A percentile compares a stretch with the other conserved stretches of the same genome.
Evolutionary conservation across 768 basidiomycete genomes (phyloP).

Genomic region (Obba rivulosa): DNA sequence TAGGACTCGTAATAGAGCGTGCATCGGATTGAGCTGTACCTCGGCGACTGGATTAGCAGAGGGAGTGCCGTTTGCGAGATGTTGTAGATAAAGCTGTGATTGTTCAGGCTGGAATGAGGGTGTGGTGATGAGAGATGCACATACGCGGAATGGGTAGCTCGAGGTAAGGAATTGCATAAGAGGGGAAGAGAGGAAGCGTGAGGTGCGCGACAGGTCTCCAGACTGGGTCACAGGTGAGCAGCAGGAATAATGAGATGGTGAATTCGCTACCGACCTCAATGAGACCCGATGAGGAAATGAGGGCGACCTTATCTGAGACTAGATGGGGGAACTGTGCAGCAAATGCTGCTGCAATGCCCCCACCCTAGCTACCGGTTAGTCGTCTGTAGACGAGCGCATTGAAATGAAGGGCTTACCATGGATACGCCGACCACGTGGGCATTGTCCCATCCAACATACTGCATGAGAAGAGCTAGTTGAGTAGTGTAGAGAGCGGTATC

Average conservation of each 20-base stretch:
- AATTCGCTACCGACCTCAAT: constrained; percentile 44
- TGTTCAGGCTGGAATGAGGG: not conserved
- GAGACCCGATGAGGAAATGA: constrained; percentile 67
- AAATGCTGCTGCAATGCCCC: constrained; percentile 68
- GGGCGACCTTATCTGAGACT: constrained; percentile 55
- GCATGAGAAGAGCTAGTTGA: constrained; percentile 81
- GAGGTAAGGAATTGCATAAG: constrained; percentile 63
- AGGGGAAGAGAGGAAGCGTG: constrained; percentile 75
- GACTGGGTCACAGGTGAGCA: constrained; percentile 32
- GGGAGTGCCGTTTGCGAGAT: constrained; percentile 24
- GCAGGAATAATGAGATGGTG: not conserved
- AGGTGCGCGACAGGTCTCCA: constrained; percentile 63
- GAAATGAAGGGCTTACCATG: constrained; percentile 45
- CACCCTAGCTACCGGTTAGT: constrained; percentile 42
- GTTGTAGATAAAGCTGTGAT: constrained; percentile 28
- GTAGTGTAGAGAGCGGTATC: constrained; percentile 60
- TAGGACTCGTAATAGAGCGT: not conserved
- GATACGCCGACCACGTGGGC: constrained; percentile 66
- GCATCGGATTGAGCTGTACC: constrained; percentile 7
- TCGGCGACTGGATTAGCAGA: constrained; percentile 24
- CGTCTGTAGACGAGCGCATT: not conserved
- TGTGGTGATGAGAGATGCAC: constrained; percentile 12
- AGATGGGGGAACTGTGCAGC: constrained; percentile 67
- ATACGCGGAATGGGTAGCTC: constrained; percentile 55
- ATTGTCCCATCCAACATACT: constrained; percentile 68